Base-by-base conservation (phyloP, 1,139 yeast species). In the Debaryomycetaceae sp. region DNA sequence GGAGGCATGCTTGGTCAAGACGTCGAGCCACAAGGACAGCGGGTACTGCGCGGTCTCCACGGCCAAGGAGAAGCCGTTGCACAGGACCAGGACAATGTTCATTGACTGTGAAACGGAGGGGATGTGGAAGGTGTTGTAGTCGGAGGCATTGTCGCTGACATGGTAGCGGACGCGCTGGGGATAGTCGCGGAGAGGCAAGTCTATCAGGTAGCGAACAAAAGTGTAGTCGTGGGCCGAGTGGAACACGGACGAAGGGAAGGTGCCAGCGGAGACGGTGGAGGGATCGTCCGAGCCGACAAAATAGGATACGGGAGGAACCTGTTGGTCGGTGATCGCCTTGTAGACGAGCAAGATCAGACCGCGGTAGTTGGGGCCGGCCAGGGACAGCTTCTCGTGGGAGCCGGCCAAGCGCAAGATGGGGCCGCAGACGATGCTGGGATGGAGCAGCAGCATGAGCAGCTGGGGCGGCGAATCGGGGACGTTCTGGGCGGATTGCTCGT, bases 51-150 rank as follows among this genome's bases (percentile, higher is more conserved):
- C 47, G 1, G 95, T 76, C 34, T 77, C 82, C 2, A 82, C 79
- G 3, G 69, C 72, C 30, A 82, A 53, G 2, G 94, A 80, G 50
- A 86, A 87, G n/a, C 96, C 97, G 48, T 87, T 90, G 56, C 97
- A 87, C 4, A 95, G 82, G 50, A 69, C 79, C 22, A 87, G 77
- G 52, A 85, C 65, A 4, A 79, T 68, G 50, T 85, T 86, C 85
- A 85, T 80, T 13, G 82, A 65, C 49, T 77, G 74, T 7, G 54
- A 43, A 2, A 42, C 40, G 2, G 75, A 58, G 1, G 94, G 92
- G 3, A 81, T 37, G 43, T 51, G 76, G 43, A 80, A 80, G 33
- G 60, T 62, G 41, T 60, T 64, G 23, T 56, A 54, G 12, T 54
- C 53, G 36, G 62, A 57, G 30, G 41, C 39, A 24, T 47, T 48